These are phyloP conservation scores for Nigrospora sphaerica DNA, from an alignment of 2,329 filamentous ascomycete species.

Conservation along the genomic window DNA sequence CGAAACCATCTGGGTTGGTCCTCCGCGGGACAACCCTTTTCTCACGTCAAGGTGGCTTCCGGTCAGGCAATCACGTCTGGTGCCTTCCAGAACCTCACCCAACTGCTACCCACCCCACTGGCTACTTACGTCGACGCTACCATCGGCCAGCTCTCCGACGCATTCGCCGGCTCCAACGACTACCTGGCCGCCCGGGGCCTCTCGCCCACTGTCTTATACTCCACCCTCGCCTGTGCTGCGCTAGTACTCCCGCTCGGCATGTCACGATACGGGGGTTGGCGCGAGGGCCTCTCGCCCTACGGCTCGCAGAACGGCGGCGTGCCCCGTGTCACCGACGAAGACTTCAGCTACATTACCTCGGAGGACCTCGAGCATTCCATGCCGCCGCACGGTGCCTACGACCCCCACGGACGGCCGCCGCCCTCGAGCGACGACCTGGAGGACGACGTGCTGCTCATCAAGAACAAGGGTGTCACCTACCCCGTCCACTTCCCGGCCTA, in stretches of 20 bases:
- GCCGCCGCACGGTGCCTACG: conserved; percentile 30
- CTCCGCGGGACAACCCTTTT: conserved; percentile 27
- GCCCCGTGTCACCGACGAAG: conserved; percentile 64
- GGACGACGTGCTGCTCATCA: conserved; percentile 66
- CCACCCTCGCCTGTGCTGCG: conserved; percentile 39
- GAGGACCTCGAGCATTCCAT: conserved; percentile 54
- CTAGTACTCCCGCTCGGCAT: conserved; percentile 45
- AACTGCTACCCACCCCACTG: conserved; percentile 36
- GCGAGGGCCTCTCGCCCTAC: conserved; percentile 44
- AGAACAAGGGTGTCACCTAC: conserved; percentile 59
- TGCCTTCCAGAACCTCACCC: conserved; percentile 54
- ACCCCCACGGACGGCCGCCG: conserved; percentile 25
- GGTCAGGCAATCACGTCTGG: conserved; percentile 47
- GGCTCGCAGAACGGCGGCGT: conserved; percentile 37
- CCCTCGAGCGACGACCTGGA: conserved; percentile 34
- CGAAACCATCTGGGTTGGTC: conserved; percentile 26
- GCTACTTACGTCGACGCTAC: conserved; percentile 49
- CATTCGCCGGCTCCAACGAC: conserved; percentile 39
- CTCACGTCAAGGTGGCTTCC: conserved; percentile 55
- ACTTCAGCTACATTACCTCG: conserved; percentile 79
- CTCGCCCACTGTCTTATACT: conserved; percentile 41
- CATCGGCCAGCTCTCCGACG: conserved; percentile 38
- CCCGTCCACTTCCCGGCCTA: conserved; percentile 68
- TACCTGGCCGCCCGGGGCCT: conserved; percentile 47
- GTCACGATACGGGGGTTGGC: conserved; percentile 45